Percentiles rank a stretch among this genome's conserved stretches.
phyloP scores from a whole-genome alignment of 2,329 filamentous ascomycete species.

The Colletotrichum tabaci region DNA sequence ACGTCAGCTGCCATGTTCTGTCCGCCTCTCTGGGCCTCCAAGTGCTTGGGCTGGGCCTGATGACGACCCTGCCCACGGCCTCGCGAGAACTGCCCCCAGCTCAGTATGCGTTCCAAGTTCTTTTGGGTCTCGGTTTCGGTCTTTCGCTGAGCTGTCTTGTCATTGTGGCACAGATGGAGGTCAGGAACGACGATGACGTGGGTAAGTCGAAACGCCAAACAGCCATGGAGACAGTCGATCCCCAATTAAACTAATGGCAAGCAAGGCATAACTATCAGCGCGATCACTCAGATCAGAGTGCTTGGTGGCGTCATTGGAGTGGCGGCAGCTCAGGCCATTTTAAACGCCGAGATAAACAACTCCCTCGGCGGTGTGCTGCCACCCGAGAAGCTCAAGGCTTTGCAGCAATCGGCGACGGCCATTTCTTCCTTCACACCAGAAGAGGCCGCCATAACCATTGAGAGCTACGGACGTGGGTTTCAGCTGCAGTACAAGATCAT shows the following conservation, averaged over 20 bases:
- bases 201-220: constrained; percentile 40
- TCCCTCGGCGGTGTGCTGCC: background rate
- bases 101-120: constrained; percentile 53
- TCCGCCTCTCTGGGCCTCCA: constrained; percentile 50
- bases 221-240: background rate
- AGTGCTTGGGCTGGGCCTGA: constrained; percentile 52
- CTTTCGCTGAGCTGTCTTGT: constrained; percentile 50
- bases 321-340: constrained; percentile 2
- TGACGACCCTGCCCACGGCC: constrained; percentile 43
- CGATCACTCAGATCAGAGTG: constrained; percentile 56
- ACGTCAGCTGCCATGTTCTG: constrained; percentile 10
- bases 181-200: constrained; percentile 45
- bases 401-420: background rate
- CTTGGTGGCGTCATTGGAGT: constrained; percentile 54
- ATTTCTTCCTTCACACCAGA: background rate
- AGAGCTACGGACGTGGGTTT: background rate
- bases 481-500: background rate
- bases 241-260: background rate
- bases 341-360: background rate
- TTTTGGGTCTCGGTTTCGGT: constrained; percentile 58
- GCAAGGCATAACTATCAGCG: constrained; percentile 48
- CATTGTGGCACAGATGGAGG: constrained; percentile 2
- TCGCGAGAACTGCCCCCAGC: background rate
- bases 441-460: background rate
- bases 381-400: background rate